Evolutionary conservation across 1,284 basidiomycete species (phyloP), one percentile per base, ranked within the genome.

Genomic region (Stereum hirsutum): DNA sequence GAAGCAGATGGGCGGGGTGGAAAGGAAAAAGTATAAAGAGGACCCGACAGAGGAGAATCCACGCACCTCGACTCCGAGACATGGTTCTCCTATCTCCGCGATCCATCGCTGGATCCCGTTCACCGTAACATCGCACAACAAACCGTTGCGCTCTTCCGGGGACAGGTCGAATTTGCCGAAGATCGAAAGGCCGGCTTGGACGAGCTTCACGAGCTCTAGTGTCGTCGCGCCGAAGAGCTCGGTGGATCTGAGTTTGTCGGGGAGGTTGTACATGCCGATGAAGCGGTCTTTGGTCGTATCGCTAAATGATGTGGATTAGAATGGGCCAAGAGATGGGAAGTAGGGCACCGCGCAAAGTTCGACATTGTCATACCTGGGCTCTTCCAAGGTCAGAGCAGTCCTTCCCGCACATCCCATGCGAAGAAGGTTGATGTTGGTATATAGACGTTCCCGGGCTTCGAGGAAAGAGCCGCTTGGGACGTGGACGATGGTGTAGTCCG

Each of bases 271-370:
- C 38, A 75, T 74, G 20, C 74, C 72, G 35, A 77, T 71, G 63
- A 88, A 89, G 32, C 83, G 77, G 47, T 84, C 81, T 52, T 85
- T 84, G 1, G 84, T 86, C 0, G 81, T 68, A 49, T 89, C 82
- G 50, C 83, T 86, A 49, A 31, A 20, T 25, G 26, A 38, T 31
- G 30, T 30, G 37, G 15, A 41, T 36, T 39, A 35, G 42, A 39
- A 44, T 32, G 44, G 45, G 24, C 47, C 45, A 45, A 35, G 14
- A 39, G 33, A 23, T 39, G 45, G 34, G 50, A 42, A 19, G 33
- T 5, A 25, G 27, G 40, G 8, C 40, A 26, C 28, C 3, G 53
- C 64, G n/a, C n/a, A n/a, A n/a, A n/a, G n/a, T n/a, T n/a, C n/a
- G n/a, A n/a, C n/a, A n/a, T n/a, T n/a, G n/a, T n/a, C n/a, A 35